Base-by-base conservation (phyloP, 768 basidiomycete species). In the Hydnum rufescens region DNA sequence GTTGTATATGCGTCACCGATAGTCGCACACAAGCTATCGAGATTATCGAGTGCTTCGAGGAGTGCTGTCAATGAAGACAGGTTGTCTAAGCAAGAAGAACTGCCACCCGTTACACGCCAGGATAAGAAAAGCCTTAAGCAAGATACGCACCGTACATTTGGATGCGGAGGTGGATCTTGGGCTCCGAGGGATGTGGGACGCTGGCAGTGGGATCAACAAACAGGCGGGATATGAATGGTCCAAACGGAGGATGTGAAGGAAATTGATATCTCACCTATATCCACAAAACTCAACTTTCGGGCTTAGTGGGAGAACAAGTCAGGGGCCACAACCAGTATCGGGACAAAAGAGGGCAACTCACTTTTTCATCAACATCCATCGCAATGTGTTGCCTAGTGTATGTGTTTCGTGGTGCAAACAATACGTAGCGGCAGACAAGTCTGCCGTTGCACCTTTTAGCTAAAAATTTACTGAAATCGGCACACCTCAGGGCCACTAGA, bases 291-390 rank as follows among this genome's bases (percentile, higher is more conserved):
- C 89, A 34, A 96, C 93, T 59, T 87, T 89, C 4, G 93, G 87
- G 63, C 93, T 96, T 60, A 18, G 25, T 16, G 22, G 2, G 42
- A 42, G 34, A 19, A 39, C 34, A 47, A 47, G 26, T 16, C 44
- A 52, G 26, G 42, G 28, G 32, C 18, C 32, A 32, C 4, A 49
- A 51, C 3, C n/a, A 22, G 44, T 26, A 42, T 22, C 43, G 23
- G 31, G 54, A 26, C 6, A 19, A 22, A 52, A 34, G 51, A 29
- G 31, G 25, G 4, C 3, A 6, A 60, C 80, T 52, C 59, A 97
- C 95, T 99, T 93, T 70, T 96, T 95, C 93, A 97, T 97, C 54
- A 97, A 64, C 82, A 97, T 97, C 90, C 90, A 99, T 32, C 93
- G 69, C 34, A 97, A 71, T 0, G 88, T 75, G 59, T 99, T 99